Evolutionary conservation across 805 yeast species (phyloP).

Genomic region (Isabelozyma rhagii): DNA sequence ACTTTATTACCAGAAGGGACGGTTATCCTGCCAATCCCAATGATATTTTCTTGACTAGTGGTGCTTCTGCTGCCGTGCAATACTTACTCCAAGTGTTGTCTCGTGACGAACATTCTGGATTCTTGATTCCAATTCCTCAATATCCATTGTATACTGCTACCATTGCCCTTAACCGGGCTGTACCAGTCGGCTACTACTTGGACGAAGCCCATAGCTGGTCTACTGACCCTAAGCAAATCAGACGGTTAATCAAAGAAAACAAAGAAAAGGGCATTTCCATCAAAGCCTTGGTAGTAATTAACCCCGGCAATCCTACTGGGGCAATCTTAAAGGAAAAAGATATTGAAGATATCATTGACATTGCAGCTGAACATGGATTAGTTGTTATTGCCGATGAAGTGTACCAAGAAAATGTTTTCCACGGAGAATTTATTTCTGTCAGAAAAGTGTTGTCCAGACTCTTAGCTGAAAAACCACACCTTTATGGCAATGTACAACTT

Average conservation of each 20-base stretch:
- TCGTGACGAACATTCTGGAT: slow-evolving; percentile 66
- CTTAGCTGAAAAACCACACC: slow-evolving; percentile 49
- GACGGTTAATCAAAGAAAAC: slow-evolving; percentile 49
- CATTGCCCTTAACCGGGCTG: slow-evolving; percentile 76
- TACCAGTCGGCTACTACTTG: slow-evolving; percentile 81
- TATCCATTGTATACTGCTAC: slow-evolving; percentile 97
- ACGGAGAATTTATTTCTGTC: slow-evolving; percentile 79
- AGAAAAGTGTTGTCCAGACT: slow-evolving; percentile 72
- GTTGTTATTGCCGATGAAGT: slow-evolving; percentile 97
- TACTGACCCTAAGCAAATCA: slow-evolving; percentile 65
- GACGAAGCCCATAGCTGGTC: slow-evolving; percentile 85
- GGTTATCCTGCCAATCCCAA: slow-evolving; percentile 62
- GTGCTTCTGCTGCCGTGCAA: slow-evolving; percentile 94
- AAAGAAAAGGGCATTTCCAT: slow-evolving; percentile 54
- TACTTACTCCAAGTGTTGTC: slow-evolving; percentile 71
- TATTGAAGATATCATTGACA: slow-evolving; percentile 66
- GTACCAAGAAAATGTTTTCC: slow-evolving; percentile 88
- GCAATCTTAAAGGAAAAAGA: slow-evolving; percentile 64
- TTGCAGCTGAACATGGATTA: slow-evolving; percentile 82
- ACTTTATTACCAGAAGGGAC: slow-evolving; percentile 77
- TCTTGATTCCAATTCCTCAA: slow-evolving; percentile 94
- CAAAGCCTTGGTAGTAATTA: slow-evolving; percentile 84
- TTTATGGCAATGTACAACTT: slow-evolving; percentile 71
- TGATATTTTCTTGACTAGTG: slow-evolving; percentile 81
- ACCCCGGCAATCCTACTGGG: slow-evolving; percentile 99